Percentiles rank a stretch among this genome's conserved stretches.
phyloP scores from a whole-genome alignment of 768 basidiomycete species.

The Lepiota brunneoincarnata region DNA sequence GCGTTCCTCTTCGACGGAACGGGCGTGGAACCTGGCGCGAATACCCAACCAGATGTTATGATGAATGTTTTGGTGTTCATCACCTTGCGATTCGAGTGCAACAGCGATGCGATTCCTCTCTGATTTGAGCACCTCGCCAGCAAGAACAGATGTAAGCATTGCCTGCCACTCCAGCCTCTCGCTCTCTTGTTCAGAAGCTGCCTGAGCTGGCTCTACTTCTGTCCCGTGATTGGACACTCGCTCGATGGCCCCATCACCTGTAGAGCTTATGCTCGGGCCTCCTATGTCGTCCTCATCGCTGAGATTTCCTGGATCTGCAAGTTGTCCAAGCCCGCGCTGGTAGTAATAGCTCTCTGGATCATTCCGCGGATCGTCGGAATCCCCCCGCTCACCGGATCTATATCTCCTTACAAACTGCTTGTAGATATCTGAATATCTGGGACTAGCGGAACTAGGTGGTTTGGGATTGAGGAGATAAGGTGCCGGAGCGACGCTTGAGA shows the following conservation, averaged over 20 bases:
- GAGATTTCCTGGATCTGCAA: conserved; percentile 65
- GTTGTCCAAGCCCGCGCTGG: conserved; percentile 65
- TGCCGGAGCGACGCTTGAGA: conserved; percentile 24
- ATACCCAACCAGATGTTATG: conserved; percentile 87
- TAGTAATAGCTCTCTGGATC: conserved; percentile 86
- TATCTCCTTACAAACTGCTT: conserved; percentile 79
- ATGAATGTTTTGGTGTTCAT: conserved; percentile 66
- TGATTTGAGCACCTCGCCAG: conserved; percentile 91
- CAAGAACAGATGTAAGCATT: conserved; percentile 89
- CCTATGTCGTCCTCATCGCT: conserved; percentile 74
- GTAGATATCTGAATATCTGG: conserved; percentile 59
- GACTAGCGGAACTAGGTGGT: conserved; percentile 18
- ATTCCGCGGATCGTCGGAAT: conserved; percentile 56
- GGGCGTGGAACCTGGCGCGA: conserved; percentile 79
- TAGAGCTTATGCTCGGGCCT: conserved; percentile 28
- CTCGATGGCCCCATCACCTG: conserved; percentile 37
- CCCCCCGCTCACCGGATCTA: conserved; percentile 54
- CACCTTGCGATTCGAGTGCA: conserved; percentile 64
- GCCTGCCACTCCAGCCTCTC: conserved; percentile 95
- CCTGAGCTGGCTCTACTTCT: conserved; percentile 63
- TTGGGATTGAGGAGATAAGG: conserved; percentile 19
- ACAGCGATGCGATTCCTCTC: conserved; percentile 92
- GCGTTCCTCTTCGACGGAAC: conserved; percentile 80
- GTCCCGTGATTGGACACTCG: conserved; percentile 49
- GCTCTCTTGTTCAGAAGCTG: conserved; percentile 69